These are phyloP conservation scores for Cyberlindnera saturnus DNA, from an alignment of 805 yeast species.

Conservation along the genomic window DNA sequence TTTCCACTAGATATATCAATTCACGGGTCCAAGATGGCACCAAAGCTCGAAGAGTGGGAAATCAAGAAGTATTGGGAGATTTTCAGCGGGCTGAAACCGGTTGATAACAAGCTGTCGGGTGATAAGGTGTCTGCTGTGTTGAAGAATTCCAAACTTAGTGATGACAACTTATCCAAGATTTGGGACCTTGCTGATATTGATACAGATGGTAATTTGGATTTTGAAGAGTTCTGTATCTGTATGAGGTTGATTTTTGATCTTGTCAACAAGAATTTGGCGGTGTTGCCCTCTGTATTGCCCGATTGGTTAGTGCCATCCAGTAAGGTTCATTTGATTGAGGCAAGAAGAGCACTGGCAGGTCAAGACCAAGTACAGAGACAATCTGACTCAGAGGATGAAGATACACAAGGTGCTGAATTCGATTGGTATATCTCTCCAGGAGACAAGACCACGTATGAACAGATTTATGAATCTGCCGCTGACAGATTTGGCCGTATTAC, in stretches of 20 bases:
- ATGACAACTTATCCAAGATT: conserved; percentile 68
- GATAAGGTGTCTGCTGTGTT: conserved; percentile 81
- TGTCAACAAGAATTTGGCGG: conserved; percentile 63
- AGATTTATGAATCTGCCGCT: conserved; percentile 65
- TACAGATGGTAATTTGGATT: conserved; percentile 84
- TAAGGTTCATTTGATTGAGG: conserved; percentile 79
- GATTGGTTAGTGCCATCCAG: conserved; percentile 90
- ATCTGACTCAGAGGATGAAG: conserved; percentile 55
- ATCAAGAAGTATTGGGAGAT: conserved; percentile 97
- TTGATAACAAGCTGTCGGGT: conserved; percentile 71
- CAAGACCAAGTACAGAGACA: conserved; percentile 25
- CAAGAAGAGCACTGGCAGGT: conserved; percentile 52
- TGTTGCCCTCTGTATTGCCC: conserved; percentile 72
- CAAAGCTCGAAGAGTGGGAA: conserved; percentile 89
- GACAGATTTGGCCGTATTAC: conserved; percentile 78
- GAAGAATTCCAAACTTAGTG: conserved; percentile 80
- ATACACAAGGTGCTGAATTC: conserved; percentile 35
- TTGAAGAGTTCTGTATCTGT: conserved; percentile 96
- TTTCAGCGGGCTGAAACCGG: conserved; percentile 84
- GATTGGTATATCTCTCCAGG: conserved; percentile 97
- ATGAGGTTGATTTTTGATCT: conserved; percentile 92
- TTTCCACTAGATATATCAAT: too few species aligned
- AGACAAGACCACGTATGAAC: conserved; percentile 73
- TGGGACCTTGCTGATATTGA: conserved; percentile 96
- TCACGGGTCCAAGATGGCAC: conserved; percentile 25